Base-by-base conservation (phyloP, 352 stramenopile species). In the Globisporangium echinulatum region DNA sequence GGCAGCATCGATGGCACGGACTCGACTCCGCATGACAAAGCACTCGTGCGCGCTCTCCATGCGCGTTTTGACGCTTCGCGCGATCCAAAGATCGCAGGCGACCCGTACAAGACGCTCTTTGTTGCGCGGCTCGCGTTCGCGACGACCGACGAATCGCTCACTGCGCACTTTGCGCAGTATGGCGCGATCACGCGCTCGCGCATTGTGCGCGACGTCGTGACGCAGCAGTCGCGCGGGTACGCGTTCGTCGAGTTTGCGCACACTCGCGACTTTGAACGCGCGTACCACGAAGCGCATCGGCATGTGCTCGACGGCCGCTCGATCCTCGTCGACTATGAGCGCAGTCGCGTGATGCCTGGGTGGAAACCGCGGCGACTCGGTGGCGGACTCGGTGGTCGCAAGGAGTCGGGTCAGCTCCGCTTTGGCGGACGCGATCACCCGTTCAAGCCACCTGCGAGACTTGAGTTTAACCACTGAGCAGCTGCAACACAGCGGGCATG, bases 321-420 rank as follows among this genome's bases (percentile, higher is more conserved):
- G 0, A 77, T 94, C 33, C 69, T 94, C 11, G 85, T 92, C 44
- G 85, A 92, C 43, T 94, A 74, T 59, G 85, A 94, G 59, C 80
- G 85, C 42, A 76, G 75, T 54, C 75, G 85, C 39, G 77, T 90
- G 40, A 91, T 94, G 81, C 71, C 74, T 13, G 81, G 77, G 1
- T 94, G 85, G 85, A 94, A 94, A 38, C 85, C 85, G 5, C 71
- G 85, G 8, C 77, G 85, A n/a, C 63, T 94, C 14, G 85, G 85
- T 14, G 85, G 85, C 8, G 85, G 85, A 6, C 67, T 94, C n/a
- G 81, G 85, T 3, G 82, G 85, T 0, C 69, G 69, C 13, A 92
- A 92, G 61, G 79, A 94, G 69, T 92, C 82, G 0, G 85, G 85
- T 0, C 85, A 94, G 63, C 71, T 94, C 8, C 85, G 85, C 48